Conservation (phyloP, 2,329 filamentous ascomycete species). For the Biscogniauxia sp. region DNA sequence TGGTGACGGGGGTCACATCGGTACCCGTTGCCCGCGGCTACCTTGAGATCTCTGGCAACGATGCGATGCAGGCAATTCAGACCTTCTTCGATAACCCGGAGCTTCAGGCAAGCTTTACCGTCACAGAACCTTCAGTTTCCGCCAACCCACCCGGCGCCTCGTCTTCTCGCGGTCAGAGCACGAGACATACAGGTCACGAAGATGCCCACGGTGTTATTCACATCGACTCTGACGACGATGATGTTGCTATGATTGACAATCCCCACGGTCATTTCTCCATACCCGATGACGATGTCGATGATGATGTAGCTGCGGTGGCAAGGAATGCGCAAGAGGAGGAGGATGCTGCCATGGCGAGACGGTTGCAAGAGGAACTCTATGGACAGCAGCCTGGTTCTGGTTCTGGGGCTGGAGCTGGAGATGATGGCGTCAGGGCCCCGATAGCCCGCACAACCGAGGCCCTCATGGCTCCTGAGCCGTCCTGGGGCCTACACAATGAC, state of each 20-base stretch:
- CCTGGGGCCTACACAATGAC: slow-evolving; percentile 52
- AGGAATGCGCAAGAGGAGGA: slow-evolving; percentile 68
- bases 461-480: slow-evolving; percentile 67
- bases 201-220: slow-evolving; percentile 64
- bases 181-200: slow-evolving; percentile 40
- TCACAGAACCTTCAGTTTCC: slow-evolving; percentile 36
- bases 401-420: slow-evolving; percentile 31
- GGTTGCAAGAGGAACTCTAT: slow-evolving; percentile 90
- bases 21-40: slow-evolving; percentile 76
- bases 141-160: slow-evolving; percentile 35
- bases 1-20: slow-evolving; percentile 70
- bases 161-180: slow-evolving; percentile 18
- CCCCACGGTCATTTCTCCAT: slow-evolving; percentile 33
- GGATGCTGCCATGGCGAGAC: slow-evolving; percentile 88
- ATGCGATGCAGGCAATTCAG: slow-evolving; percentile 81
- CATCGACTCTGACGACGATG: slow-evolving; percentile 72
- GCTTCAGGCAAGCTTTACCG: slow-evolving; percentile 49
- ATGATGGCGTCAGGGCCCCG: slow-evolving; percentile 70
- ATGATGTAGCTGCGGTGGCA: slow-evolving; percentile 42
- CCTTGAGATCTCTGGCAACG: slow-evolving; percentile 78
- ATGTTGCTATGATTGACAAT: slow-evolving; percentile 41
- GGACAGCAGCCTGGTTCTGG: slow-evolving; percentile 35
- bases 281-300: slow-evolving; percentile 36
- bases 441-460: slow-evolving; percentile 92
- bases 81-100: slow-evolving; percentile 90